Base-by-base conservation (phyloP, 495 filamentous ascomycete species). In the Glutinoglossum americanum region DNA sequence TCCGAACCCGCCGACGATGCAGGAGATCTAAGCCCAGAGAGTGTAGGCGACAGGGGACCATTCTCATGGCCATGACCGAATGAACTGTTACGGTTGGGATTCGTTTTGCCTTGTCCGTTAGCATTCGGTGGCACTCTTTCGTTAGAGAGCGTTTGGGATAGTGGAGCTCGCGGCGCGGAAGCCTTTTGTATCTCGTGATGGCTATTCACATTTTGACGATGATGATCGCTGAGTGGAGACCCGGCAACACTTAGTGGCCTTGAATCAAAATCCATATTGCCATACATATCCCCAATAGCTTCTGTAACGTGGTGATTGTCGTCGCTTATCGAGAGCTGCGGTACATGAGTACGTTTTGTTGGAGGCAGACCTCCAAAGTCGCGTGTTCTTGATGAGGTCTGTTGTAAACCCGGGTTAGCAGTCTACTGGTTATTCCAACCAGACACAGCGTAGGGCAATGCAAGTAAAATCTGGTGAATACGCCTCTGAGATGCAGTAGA, bases 271-370 rank as follows among this genome's bases (percentile, higher is more conserved):
- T 63, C 69, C 21, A 54, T 56, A 65, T 89, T 84, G 64, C 83
- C 86, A 71, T 98, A 98, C 81, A 96, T 82, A 66, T 92, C 87
- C 39, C 89, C 89, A 66, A 98, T 96, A 49, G 89, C 86, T 66
- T 98, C 92, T 39, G 92, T 98, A 67, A 96, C 90, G 79, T 98
- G 92, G 73, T 97, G 90, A 69, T 79, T 87, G 62, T 83, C 79
- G 64, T 86, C 83, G 69, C 82, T 83, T 63, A 86, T 85, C 59
- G 82, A 85, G 59, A 84, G 68, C 30, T 58, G 35, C 19, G 56
- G 48, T 48, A 23, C 56, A 49, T 58, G 56, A 7, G 25, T 25
- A 53, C 56, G 56, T 17, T 27, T 48, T 26, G 23, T 58, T 13
- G 39, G 39, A 53, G 37, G 56, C 17, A 49, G 44, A 19, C 44